These are phyloP conservation scores for Vishniacozyma victoriae DNA, from an alignment of 768 basidiomycete species.

Conservation along the genomic window DNA sequence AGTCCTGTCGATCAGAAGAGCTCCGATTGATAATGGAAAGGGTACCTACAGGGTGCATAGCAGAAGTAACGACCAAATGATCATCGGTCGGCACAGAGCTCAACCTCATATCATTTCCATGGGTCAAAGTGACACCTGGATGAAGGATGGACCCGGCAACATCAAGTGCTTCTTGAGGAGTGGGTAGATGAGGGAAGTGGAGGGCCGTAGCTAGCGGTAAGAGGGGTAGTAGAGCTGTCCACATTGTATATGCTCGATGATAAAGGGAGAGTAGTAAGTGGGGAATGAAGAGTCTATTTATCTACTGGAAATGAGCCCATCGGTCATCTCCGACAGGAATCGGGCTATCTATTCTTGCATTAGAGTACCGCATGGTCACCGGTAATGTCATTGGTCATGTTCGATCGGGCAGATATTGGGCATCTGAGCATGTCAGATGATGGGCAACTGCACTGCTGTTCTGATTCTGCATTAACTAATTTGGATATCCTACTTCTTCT, in stretches of 20 bases:
- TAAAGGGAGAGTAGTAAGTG: too few relatives aligned
- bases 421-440: too few relatives aligned
- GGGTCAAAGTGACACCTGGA: slow-evolving; percentile 10
- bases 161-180: slow-evolving; percentile 21
- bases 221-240: slow-evolving; percentile 12
- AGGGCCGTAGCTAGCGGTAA: slow-evolving; percentile 19
- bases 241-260: not conserved
- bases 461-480: too few relatives aligned
- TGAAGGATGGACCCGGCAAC: slow-evolving; percentile 26
- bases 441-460: too few relatives aligned
- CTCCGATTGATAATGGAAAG: not conserved
- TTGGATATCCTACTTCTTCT: slow-evolving; percentile 50
- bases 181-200: slow-evolving; percentile 31
- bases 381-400: too few relatives aligned
- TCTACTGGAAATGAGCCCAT: too few relatives aligned
- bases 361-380: too few relatives aligned
- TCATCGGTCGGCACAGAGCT: slow-evolving; percentile 24
- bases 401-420: too few relatives aligned
- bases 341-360: too few relatives aligned
- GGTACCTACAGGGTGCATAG: slow-evolving; percentile 28
- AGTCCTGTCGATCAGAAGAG: slow-evolving; percentile 23
- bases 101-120: slow-evolving; percentile 29
- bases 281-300: too few relatives aligned
- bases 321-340: too few relatives aligned
- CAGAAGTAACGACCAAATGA: slow-evolving; percentile 22